These are phyloP conservation scores for Aegilops bicornis DNA, from an alignment of 176 grass and related monocot genomes.

Conservation along the genomic window DNA sequence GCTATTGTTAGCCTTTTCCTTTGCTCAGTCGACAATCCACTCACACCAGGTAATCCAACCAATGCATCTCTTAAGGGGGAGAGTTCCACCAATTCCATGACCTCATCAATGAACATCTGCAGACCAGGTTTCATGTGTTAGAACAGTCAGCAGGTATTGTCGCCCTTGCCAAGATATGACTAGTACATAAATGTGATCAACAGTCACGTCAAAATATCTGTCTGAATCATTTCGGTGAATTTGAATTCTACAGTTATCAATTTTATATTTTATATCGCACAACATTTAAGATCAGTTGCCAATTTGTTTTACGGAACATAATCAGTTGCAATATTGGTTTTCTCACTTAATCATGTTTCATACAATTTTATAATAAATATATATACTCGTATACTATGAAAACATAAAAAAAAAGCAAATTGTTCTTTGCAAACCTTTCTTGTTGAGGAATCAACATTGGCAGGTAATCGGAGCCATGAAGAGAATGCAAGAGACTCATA, in stretches of 20 bases:
- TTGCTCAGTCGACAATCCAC: constrained; percentile 80
- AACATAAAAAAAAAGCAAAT: neutral
- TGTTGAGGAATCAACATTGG: constrained; percentile 48
- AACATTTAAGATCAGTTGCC: neutral
- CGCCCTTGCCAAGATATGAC: neutral
- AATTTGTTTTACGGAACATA: neutral
- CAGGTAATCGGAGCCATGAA: constrained; percentile 55
- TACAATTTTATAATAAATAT: neutral
- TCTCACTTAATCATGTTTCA: neutral
- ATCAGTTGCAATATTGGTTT: neutral
- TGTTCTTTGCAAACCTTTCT: constrained; percentile 62
- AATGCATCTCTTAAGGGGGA: constrained; percentile 59
- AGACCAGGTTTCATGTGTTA: constrained; percentile 10
- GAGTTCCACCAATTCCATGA: constrained; percentile 90
- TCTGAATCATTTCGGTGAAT: neutral
- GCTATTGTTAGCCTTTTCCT: constrained; percentile 85
- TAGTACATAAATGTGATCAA: neutral
- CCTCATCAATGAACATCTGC: constrained; percentile 85
- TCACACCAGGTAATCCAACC: constrained; percentile 72
- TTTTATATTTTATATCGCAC: neutral
- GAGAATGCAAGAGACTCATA: constrained; percentile 78
- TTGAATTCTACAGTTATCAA: neutral
- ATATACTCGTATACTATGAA: neutral
- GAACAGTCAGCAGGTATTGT: neutral
- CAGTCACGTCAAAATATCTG: neutral